Percentiles rank a stretch among this genome's conserved stretches.
These are phyloP conservation scores for Aspergillus terreus DNA, from an alignment of 2,329 filamentous ascomycete species.

Conservation along the genomic window DNA sequence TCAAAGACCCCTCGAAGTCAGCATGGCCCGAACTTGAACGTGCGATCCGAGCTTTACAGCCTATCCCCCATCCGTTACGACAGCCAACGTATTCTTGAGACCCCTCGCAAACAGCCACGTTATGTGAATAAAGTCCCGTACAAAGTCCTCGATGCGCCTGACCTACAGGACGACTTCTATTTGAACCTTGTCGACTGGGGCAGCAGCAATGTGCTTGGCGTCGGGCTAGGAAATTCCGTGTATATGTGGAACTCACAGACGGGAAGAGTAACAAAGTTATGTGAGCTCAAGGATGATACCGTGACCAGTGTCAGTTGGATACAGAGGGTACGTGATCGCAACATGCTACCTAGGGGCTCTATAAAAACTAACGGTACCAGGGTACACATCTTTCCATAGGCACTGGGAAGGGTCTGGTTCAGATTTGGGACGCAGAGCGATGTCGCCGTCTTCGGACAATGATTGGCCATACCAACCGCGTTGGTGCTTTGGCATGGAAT, in stretches of 20 bases:
- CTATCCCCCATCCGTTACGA: conserved; percentile 88
- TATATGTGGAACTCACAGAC: conserved; percentile 98
- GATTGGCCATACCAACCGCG: conserved; percentile 91
- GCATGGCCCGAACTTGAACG: conserved; percentile 83
- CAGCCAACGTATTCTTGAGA: conserved; percentile 89
- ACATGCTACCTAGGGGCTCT: conserved; percentile 1
- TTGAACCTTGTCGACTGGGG: conserved; percentile 98
- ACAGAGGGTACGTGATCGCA: conserved; percentile 60
- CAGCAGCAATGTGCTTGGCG: conserved; percentile 87
- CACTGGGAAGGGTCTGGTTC: conserved; percentile 88
- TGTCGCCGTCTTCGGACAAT: conserved; percentile 84
- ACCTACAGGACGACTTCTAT: conserved; percentile 96
- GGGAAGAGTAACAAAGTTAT: conserved; percentile 88
- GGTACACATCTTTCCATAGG: conserved; percentile 94
- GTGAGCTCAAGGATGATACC: conserved; percentile 85
- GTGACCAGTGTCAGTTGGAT: conserved; percentile 99
- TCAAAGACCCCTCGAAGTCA: conserved; percentile 85
- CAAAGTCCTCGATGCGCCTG: conserved; percentile 94
- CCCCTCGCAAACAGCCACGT: conserved; percentile 80
- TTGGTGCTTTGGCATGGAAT: conserved; percentile 95
- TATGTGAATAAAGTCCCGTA: conserved; percentile 95
- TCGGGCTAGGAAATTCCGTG: conserved; percentile 86
- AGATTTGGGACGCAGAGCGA: conserved; percentile 95
- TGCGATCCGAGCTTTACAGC: conserved; percentile 89
- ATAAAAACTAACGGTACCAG: conserved; percentile 28